Conservation (phyloP, 2,329 filamentous ascomycete species). For the Aspergillus udagawae region DNA sequence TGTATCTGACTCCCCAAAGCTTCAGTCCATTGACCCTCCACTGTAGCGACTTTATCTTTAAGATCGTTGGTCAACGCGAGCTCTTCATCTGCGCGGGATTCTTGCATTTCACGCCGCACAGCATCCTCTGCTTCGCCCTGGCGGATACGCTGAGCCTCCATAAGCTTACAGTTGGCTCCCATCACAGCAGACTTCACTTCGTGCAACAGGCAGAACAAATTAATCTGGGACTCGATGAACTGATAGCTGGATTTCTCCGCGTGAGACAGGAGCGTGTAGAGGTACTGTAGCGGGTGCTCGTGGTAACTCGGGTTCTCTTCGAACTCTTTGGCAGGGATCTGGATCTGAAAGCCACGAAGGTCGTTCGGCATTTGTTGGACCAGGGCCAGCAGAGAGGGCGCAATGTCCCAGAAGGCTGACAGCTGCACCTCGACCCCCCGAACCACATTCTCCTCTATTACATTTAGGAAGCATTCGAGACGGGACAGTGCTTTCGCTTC, state of each 20-base stretch:
- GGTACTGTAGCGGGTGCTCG: constrained; percentile 80
- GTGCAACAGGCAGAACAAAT: constrained; percentile 82
- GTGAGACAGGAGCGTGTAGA: constrained; percentile 79
- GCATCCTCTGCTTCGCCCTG: constrained; percentile 41
- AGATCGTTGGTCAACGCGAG: constrained; percentile 72
- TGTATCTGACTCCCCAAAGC: constrained; percentile 76
- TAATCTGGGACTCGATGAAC: constrained; percentile 93
- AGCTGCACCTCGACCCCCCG: constrained; percentile 88
- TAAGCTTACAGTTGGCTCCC: constrained; percentile 61
- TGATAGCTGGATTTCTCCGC: constrained; percentile 92
- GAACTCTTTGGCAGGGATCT: constrained; percentile 74
- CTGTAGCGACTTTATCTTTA: constrained; percentile 86
- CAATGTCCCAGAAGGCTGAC: constrained; percentile 96
- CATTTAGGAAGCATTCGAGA: constrained; percentile 69
- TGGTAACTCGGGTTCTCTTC: constrained; percentile 82
- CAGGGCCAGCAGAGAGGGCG: constrained; percentile 72
- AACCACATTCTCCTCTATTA: constrained; percentile 79
- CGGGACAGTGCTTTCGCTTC: constrained; percentile 69
- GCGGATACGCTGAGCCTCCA: constrained; percentile 61
- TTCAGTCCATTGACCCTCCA: constrained; percentile 87
- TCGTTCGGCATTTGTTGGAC: constrained; percentile 70
- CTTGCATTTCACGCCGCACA: constrained; percentile 47
- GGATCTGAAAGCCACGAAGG: constrained; percentile 60
- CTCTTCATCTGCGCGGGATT: constrained; percentile 64
- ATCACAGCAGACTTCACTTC: constrained; percentile 81